These are phyloP conservation scores for Brettanomyces custersianus DNA, from an alignment of 805 yeast species.

Conservation along the genomic window DNA sequence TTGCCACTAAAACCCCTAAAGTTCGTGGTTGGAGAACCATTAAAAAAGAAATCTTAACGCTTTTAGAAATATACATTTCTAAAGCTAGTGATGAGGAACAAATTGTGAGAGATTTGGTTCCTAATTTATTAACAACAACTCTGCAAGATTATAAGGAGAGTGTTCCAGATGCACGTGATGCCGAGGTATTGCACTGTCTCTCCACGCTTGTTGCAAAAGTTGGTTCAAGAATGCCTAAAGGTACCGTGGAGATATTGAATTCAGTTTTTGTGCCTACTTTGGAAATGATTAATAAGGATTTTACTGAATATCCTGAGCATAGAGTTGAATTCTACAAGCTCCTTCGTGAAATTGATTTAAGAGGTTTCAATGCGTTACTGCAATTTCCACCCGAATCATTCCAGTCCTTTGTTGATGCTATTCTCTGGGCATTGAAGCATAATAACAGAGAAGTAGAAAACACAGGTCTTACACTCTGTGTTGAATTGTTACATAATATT, in stretches of 20 bases:
- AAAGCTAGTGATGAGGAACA: constrained; percentile 83
- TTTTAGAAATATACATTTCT: constrained; percentile 81
- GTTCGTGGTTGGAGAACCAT: constrained; percentile 94
- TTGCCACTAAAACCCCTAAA: constrained; percentile 91
- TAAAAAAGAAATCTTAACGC: constrained; percentile 84
- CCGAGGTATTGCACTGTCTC: constrained; percentile 93
- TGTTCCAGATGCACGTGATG: constrained; percentile 96
- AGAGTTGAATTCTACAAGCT: constrained; percentile 92
- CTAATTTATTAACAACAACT: constrained; percentile 75
- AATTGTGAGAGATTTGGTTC: constrained; percentile 72
- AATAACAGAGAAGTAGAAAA: constrained; percentile 95
- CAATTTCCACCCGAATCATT: constrained; percentile 89
- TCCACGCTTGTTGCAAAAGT: constrained; percentile 82
- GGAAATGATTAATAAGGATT: constrained; percentile 91
- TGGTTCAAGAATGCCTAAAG: constrained; percentile 82
- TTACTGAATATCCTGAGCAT: constrained; percentile 95
- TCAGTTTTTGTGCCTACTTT: constrained; percentile 91
- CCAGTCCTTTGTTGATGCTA: constrained; percentile 84
- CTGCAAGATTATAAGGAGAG: constrained; percentile 81
- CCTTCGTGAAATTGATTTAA: constrained; percentile 75
- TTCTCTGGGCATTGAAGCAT: constrained; percentile 97
- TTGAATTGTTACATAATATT: constrained; percentile 78
- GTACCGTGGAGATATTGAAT: constrained; percentile 78
- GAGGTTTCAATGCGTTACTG: constrained; percentile 77
- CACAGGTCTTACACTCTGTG: constrained; percentile 75